phyloP scores from a whole-genome alignment of 2,329 filamentous ascomycete genomes.

The Aspergillus fumigatus region DNA sequence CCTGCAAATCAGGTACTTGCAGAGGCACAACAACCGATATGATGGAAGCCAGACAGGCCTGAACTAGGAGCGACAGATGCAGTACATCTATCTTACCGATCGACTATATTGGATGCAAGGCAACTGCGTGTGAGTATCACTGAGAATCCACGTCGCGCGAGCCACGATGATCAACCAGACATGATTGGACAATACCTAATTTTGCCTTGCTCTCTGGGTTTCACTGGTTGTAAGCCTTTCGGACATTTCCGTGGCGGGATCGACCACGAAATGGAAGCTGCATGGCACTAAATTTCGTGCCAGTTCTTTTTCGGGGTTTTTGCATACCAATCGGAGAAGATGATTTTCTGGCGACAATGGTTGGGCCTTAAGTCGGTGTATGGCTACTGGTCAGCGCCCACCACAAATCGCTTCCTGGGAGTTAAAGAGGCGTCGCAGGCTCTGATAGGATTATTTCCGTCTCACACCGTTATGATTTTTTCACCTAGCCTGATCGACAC shows the following conservation, averaged over 20 bases:
- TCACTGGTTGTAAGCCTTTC: not conserved
- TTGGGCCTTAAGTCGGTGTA: not conserved
- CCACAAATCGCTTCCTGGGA: not conserved
- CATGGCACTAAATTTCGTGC: not conserved
- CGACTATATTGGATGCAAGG: not conserved
- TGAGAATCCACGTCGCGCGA: not conserved
- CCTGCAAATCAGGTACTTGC: not conserved
- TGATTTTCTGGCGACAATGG: not conserved
- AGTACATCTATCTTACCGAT: not conserved
- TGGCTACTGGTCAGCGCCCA: not conserved
- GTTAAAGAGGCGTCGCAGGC: not conserved
- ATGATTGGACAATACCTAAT: not conserved
- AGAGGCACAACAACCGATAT: not conserved
- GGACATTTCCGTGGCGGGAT: not conserved
- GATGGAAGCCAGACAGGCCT: not conserved
- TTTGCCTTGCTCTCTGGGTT: not conserved
- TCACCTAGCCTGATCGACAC: slow-evolving; percentile 21
- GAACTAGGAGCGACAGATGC: not conserved
- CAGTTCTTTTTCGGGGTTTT: not conserved
- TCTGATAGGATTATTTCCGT: not conserved
- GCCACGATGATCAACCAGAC: not conserved
- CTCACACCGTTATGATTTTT: not conserved
- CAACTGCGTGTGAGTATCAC: not conserved
- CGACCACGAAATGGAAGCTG: not conserved
- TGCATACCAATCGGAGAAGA: not conserved